A percentile compares a stretch with the other conserved stretches of the same genome.
phyloP scores from a whole-genome alignment of 169 alveolate genomes.

The Plasmodium coatneyi region DNA sequence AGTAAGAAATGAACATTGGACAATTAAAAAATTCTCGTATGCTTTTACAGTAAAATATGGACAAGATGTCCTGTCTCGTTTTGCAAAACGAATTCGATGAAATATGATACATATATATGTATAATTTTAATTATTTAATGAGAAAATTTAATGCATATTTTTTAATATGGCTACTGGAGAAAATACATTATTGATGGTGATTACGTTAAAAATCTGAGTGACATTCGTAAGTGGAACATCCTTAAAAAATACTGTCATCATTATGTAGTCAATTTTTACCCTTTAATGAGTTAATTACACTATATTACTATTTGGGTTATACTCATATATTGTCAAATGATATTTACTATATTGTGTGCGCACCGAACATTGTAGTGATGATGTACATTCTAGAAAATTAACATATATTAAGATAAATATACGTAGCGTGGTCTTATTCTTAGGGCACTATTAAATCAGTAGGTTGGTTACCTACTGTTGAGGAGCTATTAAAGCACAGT shows the following conservation, averaged over 20 bases:
- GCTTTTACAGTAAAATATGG: neutral
- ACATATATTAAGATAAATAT: neutral
- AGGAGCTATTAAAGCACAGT: neutral
- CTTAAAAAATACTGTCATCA: neutral
- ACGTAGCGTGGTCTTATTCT: neutral
- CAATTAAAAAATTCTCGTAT: neutral
- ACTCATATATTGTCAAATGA: neutral
- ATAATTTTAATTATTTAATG: neutral
- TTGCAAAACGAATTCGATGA: neutral
- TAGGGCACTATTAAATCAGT: neutral
- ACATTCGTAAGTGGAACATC: neutral
- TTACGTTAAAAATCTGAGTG: neutral
- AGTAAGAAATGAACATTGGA: neutral
- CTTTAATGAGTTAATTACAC: neutral
- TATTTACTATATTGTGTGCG: neutral
- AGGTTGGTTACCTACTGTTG: neutral
- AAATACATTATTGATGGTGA: neutral
- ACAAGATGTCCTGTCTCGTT: neutral
- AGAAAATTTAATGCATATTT: neutral
- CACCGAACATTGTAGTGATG: neutral
- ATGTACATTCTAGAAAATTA: neutral
- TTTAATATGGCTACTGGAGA: neutral
- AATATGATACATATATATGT: neutral
- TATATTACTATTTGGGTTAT: neutral
- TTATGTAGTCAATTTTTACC: neutral